Base-by-base conservation (phyloP, 208 protist genomes). In the Crithidia bombi region DNA sequence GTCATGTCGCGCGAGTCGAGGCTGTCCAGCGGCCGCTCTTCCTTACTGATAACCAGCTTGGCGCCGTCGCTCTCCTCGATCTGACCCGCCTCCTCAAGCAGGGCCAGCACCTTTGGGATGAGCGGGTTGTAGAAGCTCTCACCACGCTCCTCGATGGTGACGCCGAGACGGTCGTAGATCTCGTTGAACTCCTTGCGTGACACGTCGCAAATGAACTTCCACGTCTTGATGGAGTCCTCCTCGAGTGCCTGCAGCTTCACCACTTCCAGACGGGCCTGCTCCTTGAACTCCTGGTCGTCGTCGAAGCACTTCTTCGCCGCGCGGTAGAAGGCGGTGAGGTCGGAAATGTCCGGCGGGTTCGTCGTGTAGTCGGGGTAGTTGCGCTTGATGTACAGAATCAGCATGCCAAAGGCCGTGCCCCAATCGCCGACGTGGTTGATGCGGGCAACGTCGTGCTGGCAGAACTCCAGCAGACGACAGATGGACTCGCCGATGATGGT, bases 391-490 rank as follows among this genome's bases (percentile, higher is more conserved):
- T 98, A 97, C 30, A 97, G 83, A 73, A 99, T 98, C 44, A 99
- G 89, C 97, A 99, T 99, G 39, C 98, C 98, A 85, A 99, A 99
- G 44, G 98, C 96, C 32, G 98, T 99, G 65, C 98, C 98, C 97
- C 98, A 99, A 82, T 99, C 98, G 51, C 98, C 98, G 35, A 99
- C 82, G 81, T 99, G 98, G 88, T 99, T 99, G 66, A 99, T 94
- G 59, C 98, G 90, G 21, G 91, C 46, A 2, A 99, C 98, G 12
- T 98, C 79, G 75, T 98, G 89, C 39, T 92, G 87, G 65, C 90
- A 93, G 76, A 97, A 99, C 83, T 99, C 95, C 41, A 98, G 83
- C 62, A 99, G 71, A 25, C 96, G 87, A 61, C 74, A 91, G 61
- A 99, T 81, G 55, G 81, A 85, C 78, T 99, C 98, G 52, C 98